phyloP scores from a whole-genome alignment of 345 rosid genomes.

The Populus tremula region DNA sequence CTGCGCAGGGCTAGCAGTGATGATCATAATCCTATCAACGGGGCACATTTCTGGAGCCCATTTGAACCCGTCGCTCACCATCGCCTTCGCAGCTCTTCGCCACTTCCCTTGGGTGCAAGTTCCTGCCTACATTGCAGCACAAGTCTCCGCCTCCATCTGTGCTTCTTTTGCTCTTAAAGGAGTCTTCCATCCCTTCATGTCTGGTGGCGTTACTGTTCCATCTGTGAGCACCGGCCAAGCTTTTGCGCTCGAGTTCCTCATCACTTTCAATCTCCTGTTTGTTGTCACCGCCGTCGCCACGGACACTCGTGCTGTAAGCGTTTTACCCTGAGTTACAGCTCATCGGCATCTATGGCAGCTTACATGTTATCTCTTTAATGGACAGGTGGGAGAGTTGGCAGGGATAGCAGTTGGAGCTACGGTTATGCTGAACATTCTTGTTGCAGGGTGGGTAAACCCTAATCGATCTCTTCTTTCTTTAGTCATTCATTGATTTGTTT shows the following conservation, averaged over 20 bases:
- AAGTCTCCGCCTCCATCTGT: conserved; percentile 83
- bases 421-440: conserved; percentile 89
- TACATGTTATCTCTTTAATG: background rate
- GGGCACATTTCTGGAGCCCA: conserved; percentile 99
- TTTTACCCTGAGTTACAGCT: no score
- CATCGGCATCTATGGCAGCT: background rate
- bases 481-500: background rate
- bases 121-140: conserved; percentile 84
- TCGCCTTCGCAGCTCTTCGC: conserved; percentile 80
- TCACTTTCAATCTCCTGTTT: conserved; percentile 84
- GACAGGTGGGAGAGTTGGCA: conserved; percentile 91
- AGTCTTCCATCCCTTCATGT: conserved; percentile 75
- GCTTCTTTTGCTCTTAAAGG: conserved; percentile 94
- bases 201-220: conserved; percentile 97
- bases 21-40: conserved; percentile 83
- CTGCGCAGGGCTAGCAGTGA: conserved; percentile 84
- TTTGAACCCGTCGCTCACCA: conserved; percentile 84
- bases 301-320: conserved; percentile 88
- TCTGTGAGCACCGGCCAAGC: conserved; percentile 76
- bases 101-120: conserved; percentile 97
- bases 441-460: conserved; percentile 13
- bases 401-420: conserved; percentile 99
- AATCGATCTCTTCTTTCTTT: background rate
- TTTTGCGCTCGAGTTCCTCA: conserved; percentile 87
- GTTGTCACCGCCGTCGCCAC: conserved; percentile 97